Conservation (phyloP, 306 rosid genomes). For the Casuarina cunninghamiana region DNA sequence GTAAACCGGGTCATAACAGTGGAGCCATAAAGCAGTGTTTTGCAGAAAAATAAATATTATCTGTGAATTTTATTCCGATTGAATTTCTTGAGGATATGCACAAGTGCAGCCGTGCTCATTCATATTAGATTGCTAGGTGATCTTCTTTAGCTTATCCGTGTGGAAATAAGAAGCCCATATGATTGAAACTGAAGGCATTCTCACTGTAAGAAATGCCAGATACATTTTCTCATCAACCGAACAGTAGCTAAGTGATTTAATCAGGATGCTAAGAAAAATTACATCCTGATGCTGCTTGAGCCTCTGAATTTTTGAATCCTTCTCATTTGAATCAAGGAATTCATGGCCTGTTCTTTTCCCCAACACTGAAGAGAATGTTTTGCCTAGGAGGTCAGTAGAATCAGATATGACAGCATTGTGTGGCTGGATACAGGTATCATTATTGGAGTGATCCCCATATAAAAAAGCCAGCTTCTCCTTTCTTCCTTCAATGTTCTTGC, state of each 20-base stretch:
- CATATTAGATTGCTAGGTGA: not conserved
- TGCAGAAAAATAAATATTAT: not conserved
- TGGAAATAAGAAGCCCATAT: conserved; percentile 7
- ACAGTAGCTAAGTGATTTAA: not conserved
- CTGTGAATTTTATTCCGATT: not conserved
- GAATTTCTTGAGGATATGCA: not conserved
- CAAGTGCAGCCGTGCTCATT: not conserved
- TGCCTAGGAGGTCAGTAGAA: conserved; percentile 88
- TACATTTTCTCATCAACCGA: not conserved
- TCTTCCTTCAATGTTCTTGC: conserved; percentile 97
- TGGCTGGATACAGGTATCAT: conserved; percentile 66
- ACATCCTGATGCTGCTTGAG: conserved; percentile 75
- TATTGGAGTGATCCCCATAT: conserved; percentile 79
- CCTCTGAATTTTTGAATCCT: conserved; percentile 65
- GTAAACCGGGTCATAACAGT: not conserved
- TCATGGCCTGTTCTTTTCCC: conserved; percentile 83
- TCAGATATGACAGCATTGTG: conserved; percentile 96
- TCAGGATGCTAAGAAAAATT: conserved; percentile 26
- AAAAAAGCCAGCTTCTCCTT: conserved; percentile 88
- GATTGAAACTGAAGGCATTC: not conserved
- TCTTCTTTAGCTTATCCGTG: not conserved
- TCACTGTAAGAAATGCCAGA: not conserved
- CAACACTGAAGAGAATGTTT: conserved; percentile 65
- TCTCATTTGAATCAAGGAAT: conserved; percentile 63
- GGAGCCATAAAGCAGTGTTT: not conserved